Conservation (phyloP, 768 basidiomycete species). For the Trametes cinnabarina region DNA sequence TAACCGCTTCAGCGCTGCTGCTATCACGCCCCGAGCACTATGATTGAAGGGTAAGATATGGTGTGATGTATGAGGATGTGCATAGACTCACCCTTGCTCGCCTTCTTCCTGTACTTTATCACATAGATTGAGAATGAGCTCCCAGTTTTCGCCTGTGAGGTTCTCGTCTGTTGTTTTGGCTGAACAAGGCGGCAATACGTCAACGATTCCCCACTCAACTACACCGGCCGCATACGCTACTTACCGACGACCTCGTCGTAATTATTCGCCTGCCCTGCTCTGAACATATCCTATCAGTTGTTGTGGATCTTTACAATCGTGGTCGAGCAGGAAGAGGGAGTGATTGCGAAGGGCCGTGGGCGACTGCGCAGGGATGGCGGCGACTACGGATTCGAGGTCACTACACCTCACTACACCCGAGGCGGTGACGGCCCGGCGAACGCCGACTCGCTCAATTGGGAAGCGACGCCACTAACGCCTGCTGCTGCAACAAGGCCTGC, state of each 20-base stretch:
- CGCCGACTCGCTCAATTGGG: constrained; percentile 16
- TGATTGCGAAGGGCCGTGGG: constrained; percentile 4
- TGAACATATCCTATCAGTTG: constrained; percentile 57
- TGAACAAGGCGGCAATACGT: constrained; percentile 32
- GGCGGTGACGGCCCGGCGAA: constrained; percentile 18
- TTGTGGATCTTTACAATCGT: background rate
- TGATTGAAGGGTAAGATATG: background rate
- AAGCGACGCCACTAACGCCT: constrained; percentile 9
- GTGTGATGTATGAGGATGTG: background rate
- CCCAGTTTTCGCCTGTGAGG: constrained; percentile 94
- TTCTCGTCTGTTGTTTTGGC: constrained; percentile 98
- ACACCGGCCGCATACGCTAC: constrained; percentile 32
- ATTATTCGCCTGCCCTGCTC: constrained; percentile 60
- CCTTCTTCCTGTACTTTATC: constrained; percentile 95
- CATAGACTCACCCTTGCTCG: constrained; percentile 65
- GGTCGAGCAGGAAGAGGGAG: constrained; percentile 4
- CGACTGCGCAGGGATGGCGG: constrained; percentile 17
- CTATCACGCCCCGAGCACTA: constrained; percentile 85
- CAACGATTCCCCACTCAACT: constrained; percentile 34
- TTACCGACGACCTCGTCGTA: constrained; percentile 92
- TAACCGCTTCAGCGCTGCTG: constrained; percentile 84
- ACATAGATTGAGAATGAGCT: constrained; percentile 87
- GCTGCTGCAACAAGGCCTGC: background rate
- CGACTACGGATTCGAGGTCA: constrained; percentile 2
- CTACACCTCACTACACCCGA: background rate